These are phyloP conservation scores for Cornus controversa DNA, from an alignment of 148 eudicot genomes.

Conservation along the genomic window DNA sequence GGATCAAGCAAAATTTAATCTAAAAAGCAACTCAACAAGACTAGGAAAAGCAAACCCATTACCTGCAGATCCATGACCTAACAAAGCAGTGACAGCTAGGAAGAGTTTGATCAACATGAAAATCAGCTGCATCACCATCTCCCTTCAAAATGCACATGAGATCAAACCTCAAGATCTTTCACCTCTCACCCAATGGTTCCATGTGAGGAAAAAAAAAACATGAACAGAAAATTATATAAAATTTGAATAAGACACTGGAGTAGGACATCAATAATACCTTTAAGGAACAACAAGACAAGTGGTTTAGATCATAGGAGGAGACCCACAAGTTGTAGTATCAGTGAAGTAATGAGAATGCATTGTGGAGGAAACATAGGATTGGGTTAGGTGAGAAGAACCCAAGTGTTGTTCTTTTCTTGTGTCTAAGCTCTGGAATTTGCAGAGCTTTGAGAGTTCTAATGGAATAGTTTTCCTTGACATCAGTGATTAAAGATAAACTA, in stretches of 20 bases:
- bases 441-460: conserved; percentile 13
- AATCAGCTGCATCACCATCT: conserved; percentile 42
- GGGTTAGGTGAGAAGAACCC: conserved; percentile 13
- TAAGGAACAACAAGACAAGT: conserved; percentile 8
- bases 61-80: conserved; percentile 63
- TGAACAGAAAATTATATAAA: not conserved
- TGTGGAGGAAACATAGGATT: conserved; percentile 9
- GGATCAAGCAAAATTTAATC: not conserved
- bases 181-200: conserved; percentile 12
- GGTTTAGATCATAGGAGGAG: conserved; percentile 13
- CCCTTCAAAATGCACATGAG: conserved; percentile 10
- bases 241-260: not conserved
- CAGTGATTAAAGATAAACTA: conserved; percentile 13
- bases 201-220: not conserved
- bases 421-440: conserved; percentile 18
- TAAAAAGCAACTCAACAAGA: not conserved
- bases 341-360: conserved; percentile 21
- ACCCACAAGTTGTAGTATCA: conserved; percentile 34
- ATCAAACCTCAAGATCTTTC: conserved; percentile 20
- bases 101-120: conserved; percentile 28
- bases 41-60: conserved; percentile 19
- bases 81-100: conserved; percentile 30
- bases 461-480: conserved; percentile 29
- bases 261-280: conserved; percentile 20
- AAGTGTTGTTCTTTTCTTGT: conserved; percentile 23